phyloP scores from a whole-genome alignment of 1,139 yeast genomes.

The Lodderomyces theae region DNA sequence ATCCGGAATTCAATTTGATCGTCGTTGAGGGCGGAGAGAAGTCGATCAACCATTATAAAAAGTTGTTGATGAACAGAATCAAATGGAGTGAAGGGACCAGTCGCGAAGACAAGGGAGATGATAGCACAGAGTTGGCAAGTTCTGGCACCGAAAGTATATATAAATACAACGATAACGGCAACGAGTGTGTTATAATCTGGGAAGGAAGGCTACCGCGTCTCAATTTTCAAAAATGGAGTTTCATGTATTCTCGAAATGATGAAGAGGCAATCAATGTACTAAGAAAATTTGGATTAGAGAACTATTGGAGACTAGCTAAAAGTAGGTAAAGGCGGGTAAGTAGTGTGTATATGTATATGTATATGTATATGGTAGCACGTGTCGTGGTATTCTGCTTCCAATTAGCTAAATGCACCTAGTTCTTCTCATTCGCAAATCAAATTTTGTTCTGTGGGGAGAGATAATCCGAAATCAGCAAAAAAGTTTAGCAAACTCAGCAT shows the following conservation, averaged over 20 bases:
- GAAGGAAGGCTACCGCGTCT: constrained; percentile 62
- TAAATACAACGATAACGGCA: background rate
- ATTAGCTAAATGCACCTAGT: too few relatives aligned
- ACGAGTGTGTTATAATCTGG: constrained; percentile 59
- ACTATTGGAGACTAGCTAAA: constrained; percentile 56
- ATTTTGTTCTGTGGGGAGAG: background rate
- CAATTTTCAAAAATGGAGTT: constrained; percentile 62
- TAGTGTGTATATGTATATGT: constrained; percentile 2
- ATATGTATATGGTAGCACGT: background rate
- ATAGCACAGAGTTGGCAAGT: constrained; percentile 17
- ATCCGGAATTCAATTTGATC: constrained; percentile 53
- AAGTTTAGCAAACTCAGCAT: background rate
- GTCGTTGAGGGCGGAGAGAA: constrained; percentile 73
- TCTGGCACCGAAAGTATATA: background rate
- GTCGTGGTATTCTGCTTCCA: too few relatives aligned
- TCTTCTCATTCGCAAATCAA: background rate
- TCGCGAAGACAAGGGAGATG: constrained; percentile 2
- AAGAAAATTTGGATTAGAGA: constrained; percentile 49
- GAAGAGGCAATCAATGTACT: constrained; percentile 55
- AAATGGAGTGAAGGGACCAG: constrained; percentile 50
- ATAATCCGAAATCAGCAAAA: background rate
- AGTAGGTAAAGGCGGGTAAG: constrained; percentile 22
- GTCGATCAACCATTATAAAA: constrained; percentile 58
- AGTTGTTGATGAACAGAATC: constrained; percentile 60
- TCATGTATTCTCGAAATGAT: constrained; percentile 48